A percentile compares a stretch with the other conserved stretches of the same genome.
phyloP scores from a whole-genome alignment of 495 filamentous ascomycete species.

The Chaetomidium leptoderma region DNA sequence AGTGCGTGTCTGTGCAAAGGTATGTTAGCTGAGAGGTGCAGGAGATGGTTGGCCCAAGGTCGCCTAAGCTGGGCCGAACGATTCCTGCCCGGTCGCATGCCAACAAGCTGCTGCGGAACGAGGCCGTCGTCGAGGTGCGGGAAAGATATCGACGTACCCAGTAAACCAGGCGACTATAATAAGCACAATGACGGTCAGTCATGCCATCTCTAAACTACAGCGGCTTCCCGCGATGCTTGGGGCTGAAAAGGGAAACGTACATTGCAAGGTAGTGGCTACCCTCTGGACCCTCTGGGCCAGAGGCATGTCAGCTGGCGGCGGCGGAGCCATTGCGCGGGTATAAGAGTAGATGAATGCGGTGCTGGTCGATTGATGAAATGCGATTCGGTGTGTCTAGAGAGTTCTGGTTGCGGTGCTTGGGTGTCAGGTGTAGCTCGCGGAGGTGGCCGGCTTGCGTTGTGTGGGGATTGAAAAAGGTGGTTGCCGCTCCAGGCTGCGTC shows the following conservation, averaged over 20 bases:
- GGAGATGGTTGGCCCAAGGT: not conserved
- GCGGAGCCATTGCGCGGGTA: constrained; percentile 63
- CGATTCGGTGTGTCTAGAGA: constrained; percentile 4
- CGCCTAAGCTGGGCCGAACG: not conserved
- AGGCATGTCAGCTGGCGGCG: constrained; percentile 65
- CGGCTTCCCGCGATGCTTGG: not conserved
- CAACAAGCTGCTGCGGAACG: not conserved
- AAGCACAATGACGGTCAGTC: constrained; percentile 25
- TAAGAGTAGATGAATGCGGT: constrained; percentile 9
- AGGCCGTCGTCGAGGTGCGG: not conserved
- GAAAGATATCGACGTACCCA: constrained; percentile 59
- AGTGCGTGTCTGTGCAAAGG: constrained; percentile 62
- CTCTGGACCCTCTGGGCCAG: constrained; percentile 67
- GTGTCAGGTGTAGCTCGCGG: constrained; percentile 12
- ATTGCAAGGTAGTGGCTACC: constrained; percentile 82
- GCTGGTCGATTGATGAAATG: constrained; percentile 5
- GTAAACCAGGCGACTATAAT: constrained; percentile 70
- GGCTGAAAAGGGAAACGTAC: constrained; percentile 49
- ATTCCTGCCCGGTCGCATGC: not conserved
- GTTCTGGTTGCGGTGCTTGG: constrained; percentile 2
- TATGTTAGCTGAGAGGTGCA: constrained; percentile 1
- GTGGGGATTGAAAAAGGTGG: constrained; percentile 25
- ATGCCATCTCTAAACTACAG: not conserved
- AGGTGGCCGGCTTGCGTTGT: constrained; percentile 23
- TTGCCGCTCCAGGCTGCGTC: too few species aligned